A percentile compares a stretch with the other conserved stretches of the same genome.
phyloP scores from a whole-genome alignment of 2,329 filamentous ascomycete species.

The Penicillium sp. region DNA sequence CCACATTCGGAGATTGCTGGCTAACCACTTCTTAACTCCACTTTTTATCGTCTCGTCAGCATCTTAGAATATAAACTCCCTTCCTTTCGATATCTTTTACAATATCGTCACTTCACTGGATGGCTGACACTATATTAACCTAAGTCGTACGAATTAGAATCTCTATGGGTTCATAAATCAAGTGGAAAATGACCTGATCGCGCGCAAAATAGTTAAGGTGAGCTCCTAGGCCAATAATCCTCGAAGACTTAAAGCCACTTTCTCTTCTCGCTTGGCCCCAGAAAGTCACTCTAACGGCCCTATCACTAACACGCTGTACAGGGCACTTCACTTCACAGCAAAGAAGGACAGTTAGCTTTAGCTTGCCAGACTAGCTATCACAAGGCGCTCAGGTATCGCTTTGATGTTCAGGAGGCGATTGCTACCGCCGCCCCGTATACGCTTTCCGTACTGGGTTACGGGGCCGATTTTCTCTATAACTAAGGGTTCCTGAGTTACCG shows the following conservation, averaged over 20 bases:
- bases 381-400: slow-evolving; percentile 57
- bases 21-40: too few relatives aligned
- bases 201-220: slow-evolving; percentile 60
- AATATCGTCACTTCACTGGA: slow-evolving; percentile 56
- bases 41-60: too few relatives aligned
- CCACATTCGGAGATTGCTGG: too few relatives aligned
- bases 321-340: slow-evolving; percentile 43
- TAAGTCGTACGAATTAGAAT: slow-evolving; percentile 53
- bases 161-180: slow-evolving; percentile 52
- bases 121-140: slow-evolving; percentile 57
- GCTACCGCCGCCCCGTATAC: slow-evolving; percentile 62
- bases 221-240: not conserved
- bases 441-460: slow-evolving; percentile 58
- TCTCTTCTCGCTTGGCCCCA: not conserved
- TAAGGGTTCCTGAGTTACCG: slow-evolving; percentile 66
- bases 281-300: not conserved
- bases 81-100: slow-evolving; percentile 66
- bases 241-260: not conserved
- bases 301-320: slow-evolving; percentile 27
- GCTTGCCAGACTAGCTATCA: slow-evolving; percentile 47
- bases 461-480: slow-evolving; percentile 60
- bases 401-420: slow-evolving; percentile 61
- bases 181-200: slow-evolving; percentile 57
- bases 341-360: slow-evolving; percentile 46
- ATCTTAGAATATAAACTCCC: slow-evolving; percentile 36